These are phyloP conservation scores for Danielozyma ontarioensis DNA, from an alignment of 805 yeast genomes.

Conservation along the genomic window DNA sequence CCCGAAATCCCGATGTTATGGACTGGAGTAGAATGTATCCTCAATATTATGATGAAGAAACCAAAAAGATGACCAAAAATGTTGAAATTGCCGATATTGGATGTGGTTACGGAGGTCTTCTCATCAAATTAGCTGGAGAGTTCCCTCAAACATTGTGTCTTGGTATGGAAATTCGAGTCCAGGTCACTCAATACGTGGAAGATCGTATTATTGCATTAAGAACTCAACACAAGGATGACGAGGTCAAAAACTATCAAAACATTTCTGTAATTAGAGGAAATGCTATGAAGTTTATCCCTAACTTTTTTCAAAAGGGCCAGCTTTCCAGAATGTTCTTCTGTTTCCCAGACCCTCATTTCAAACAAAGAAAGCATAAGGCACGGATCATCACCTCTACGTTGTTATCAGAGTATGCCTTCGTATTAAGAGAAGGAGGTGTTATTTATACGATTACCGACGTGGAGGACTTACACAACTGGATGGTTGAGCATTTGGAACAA, in stretches of 20 bases:
- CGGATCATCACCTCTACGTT: slow-evolving; percentile 89
- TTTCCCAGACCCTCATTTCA: slow-evolving; percentile 99
- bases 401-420: slow-evolving; percentile 88
- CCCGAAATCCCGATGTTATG: slow-evolving; percentile 75
- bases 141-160: slow-evolving; percentile 71
- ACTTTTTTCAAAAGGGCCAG: slow-evolving; percentile 81
- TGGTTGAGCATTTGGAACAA: slow-evolving; percentile 84
- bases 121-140: slow-evolving; percentile 71
- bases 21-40: slow-evolving; percentile 83
- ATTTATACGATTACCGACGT: slow-evolving; percentile 96
- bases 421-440: slow-evolving; percentile 78
- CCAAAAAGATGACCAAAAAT: slow-evolving; percentile 39
- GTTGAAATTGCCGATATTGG: slow-evolving; percentile 95
- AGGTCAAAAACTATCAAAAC: slow-evolving; percentile 58
- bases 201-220: slow-evolving; percentile 90
- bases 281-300: slow-evolving; percentile 96
- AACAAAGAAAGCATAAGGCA: slow-evolving; percentile 95
- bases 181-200: slow-evolving; percentile 94
- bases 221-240: slow-evolving; percentile 37
- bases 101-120: slow-evolving; percentile 94
- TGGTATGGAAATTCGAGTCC: slow-evolving; percentile 98
- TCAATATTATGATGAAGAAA: slow-evolving; percentile 38
- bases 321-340: slow-evolving; percentile 92
- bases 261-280: slow-evolving; percentile 89
- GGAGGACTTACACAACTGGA: slow-evolving; percentile 89